Base-by-base conservation (phyloP, 345 rosid genomes). In the Salix dunnii region DNA sequence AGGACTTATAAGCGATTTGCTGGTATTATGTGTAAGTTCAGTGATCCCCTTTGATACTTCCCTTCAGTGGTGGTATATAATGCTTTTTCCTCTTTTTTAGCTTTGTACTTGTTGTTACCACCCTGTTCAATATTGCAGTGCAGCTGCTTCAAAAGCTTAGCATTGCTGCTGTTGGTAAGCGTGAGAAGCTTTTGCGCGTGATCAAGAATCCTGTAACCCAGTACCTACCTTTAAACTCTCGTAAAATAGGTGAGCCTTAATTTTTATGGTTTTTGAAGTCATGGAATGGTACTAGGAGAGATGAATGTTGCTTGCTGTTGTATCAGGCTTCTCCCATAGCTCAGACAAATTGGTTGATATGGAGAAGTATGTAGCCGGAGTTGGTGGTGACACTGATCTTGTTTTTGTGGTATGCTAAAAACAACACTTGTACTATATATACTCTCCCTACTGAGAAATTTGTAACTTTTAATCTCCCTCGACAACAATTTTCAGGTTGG, bases 101-200 rank as follows among this genome's bases (percentile, higher is more conserved):
- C 10, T 65, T 17, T 46, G 53, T 13, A 28, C 13, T 46, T 63
- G 10, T 58, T 69, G 7, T 12, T 40, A 46, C 38, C n/a, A 17
- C 21, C 27, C 65, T 70, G 40, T 65, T 64, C 18, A 46, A 33
- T 51, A 4, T 21, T 86, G 79, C 89, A 93, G 98, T 92, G 89
- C 97, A 93, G 83, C 82, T 95, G 84, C 87, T 95, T 60, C 98
- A 93, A 74, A 91, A 93, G 73, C 86, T 91, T 14, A 91, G 90
- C 76, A 90, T 93, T 83, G 84, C 85, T 25, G 98, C 94, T 53
- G 83, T 73, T 72, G 97, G 94, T 17, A 89, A 84, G 70, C 90
- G 93, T 33, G 98, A 91, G 88, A 95, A 95, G 68, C 94, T 95
- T 79, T 43, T 95, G 74, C 86, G 87, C 13, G 90, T 91, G 67